Base-by-base conservation (phyloP, 2,329 filamentous ascomycete species). In the Ceratocystis smalleyi region DNA sequence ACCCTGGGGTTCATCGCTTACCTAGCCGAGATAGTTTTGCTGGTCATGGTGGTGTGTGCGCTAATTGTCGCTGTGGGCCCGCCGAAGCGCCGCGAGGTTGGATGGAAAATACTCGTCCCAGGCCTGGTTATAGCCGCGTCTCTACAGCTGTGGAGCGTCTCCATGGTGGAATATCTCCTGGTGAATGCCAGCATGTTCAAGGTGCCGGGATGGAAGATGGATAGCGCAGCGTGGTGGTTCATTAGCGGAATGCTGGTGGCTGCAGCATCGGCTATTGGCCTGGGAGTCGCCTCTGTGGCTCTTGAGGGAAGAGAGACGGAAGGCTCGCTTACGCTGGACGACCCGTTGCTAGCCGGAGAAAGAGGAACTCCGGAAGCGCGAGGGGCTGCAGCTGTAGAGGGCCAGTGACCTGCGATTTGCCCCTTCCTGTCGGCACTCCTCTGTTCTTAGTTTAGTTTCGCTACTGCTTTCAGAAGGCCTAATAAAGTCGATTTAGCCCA, bases 1-100 rank as follows among this genome's bases (percentile, higher is more conserved):
- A 89, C 85, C 30, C 85, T 90, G 43, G 91, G 89, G 27, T 97
- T 96, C 75, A 75, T 96, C 68, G 90, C 95, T 77, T 88, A 86
- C 62, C 88, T 96, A 70, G 82, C 88, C 6, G 83, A 90, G 45
- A 84, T 96, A n/a, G 73, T 94, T 47, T 86, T 95, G 74, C 81
- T 94, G 49, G 89, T 87, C 64, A 85, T 85, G 5, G 75, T 95
- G n/a, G 85, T 95, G 32, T 83, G 85, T 19, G 96, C 92, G 74
- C 71, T 86, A 35, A 83, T 95, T 61, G 83, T 95, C 59, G 77
- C 96, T 69, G 76, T 80, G 1, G 91, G 91, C 19, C 90, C 91
- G 43, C 88, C 90, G 73, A 83, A 86, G 70, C 86, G 88, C 75
- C 80, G 92, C 64, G 88, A 91, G 73, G 81, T 79, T 17, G 91